Evolutionary conservation across 1,284 basidiomycete species (phyloP).

Genomic region (Leccinum angustisporum): DNA sequence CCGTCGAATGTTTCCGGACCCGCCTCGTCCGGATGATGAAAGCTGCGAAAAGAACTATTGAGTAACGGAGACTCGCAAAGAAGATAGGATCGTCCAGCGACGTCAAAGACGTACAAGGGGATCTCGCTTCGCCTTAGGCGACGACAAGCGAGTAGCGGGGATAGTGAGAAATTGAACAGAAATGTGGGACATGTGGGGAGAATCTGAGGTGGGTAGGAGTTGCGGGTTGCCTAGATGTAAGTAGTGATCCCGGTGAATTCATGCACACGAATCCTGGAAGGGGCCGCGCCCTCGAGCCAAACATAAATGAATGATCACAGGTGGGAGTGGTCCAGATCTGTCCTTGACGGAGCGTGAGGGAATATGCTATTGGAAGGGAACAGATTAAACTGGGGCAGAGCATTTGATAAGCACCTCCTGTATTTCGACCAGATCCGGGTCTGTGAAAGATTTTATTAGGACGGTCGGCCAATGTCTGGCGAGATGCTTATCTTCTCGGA

Average conservation of each 20-base stretch:
- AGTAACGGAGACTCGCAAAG: neutral
- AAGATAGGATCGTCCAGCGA: neutral
- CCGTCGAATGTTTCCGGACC: conserved; percentile 62
- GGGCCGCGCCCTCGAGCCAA: neutral
- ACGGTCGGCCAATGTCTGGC: conserved; percentile 11
- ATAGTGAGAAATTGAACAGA: neutral
- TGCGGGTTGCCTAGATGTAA: neutral
- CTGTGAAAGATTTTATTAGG: neutral
- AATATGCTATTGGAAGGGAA: conserved; percentile 1
- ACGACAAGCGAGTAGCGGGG: conserved; percentile 13
- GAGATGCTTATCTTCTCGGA: conserved; percentile 21
- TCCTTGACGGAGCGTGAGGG: neutral
- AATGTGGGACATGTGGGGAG: conserved; percentile 14
- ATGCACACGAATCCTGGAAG: neutral
- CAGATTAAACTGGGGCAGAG: neutral
- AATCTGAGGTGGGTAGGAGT: neutral
- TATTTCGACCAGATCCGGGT: conserved; percentile 3
- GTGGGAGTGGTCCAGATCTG: conserved; percentile 9
- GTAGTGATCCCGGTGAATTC: conserved; percentile 1
- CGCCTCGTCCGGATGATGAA: conserved; percentile 67
- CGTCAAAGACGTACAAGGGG: conserved; percentile 34
- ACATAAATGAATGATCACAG: conserved; percentile 22
- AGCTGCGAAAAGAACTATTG: conserved; percentile 32
- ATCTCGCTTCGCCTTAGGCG: conserved; percentile 35
- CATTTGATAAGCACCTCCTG: conserved; percentile 24